These are phyloP conservation scores for Aspergillus nidulans DNA, from an alignment of 495 filamentous ascomycete genomes.

Conservation along the genomic window DNA sequence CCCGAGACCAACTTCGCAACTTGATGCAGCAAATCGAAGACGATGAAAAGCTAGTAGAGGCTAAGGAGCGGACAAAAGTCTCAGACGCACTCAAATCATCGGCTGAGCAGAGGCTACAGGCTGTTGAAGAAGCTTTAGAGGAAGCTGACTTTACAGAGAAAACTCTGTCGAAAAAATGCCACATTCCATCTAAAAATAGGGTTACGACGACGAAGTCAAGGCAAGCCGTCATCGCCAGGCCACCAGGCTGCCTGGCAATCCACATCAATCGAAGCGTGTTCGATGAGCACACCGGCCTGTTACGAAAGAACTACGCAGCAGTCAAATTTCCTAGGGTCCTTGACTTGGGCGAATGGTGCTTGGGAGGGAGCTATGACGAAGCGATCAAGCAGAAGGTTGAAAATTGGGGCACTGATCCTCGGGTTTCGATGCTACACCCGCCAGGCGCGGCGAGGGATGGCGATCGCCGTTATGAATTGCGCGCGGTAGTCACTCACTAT, in stretches of 20 bases:
- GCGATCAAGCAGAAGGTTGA: slow-evolving; percentile 43
- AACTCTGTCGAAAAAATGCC: slow-evolving; percentile 66
- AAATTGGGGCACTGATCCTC: slow-evolving; percentile 63
- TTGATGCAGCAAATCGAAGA: slow-evolving; percentile 36
- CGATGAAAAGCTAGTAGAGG: slow-evolving; percentile 19
- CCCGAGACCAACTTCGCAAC: slow-evolving; percentile 43
- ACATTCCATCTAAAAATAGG: slow-evolving; percentile 63
- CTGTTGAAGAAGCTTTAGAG: slow-evolving; percentile 65
- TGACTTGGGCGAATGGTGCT: slow-evolving; percentile 73
- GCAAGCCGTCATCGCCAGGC: slow-evolving; percentile 77
- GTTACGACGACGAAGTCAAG: slow-evolving; percentile 77
- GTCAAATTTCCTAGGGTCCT: slow-evolving; percentile 71
- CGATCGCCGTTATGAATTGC: slow-evolving; percentile 70
- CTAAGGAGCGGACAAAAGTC: slow-evolving; percentile 20
- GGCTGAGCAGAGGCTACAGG: slow-evolving; percentile 48
- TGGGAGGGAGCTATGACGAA: slow-evolving; percentile 45
- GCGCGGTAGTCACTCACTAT: slow-evolving; percentile 82
- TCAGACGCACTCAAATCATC: slow-evolving; percentile 32
- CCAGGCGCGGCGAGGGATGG: slow-evolving; percentile 28
- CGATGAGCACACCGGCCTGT: slow-evolving; percentile 69
- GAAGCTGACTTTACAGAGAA: slow-evolving; percentile 77
- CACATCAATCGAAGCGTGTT: slow-evolving; percentile 92
- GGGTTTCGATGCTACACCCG: slow-evolving; percentile 62
- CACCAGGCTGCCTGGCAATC: slow-evolving; percentile 72
- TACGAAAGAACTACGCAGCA: slow-evolving; percentile 75